Base-by-base conservation (phyloP, 2,329 filamentous ascomycete genomes). In the Scleromitrula shiraiana region DNA sequence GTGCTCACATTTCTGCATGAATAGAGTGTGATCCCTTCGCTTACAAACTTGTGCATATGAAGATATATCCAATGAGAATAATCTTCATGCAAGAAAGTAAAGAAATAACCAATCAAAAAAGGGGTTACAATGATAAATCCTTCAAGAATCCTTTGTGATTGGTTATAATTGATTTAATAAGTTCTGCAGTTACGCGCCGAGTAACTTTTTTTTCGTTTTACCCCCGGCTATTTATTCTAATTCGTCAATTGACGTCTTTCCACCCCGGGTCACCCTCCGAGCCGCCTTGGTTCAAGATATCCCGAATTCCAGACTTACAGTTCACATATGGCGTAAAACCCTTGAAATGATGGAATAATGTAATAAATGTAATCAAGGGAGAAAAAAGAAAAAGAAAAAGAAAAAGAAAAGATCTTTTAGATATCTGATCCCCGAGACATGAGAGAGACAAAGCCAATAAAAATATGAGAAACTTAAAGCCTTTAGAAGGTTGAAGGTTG, bases 1-100 rank as follows among this genome's bases (percentile, higher is more conserved):
- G 55, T 61, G 58, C 55, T 53, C 44, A 50, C 50, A 51, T 51
- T 51, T 59, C 54, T 60, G 59, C 59, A 61, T 57, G 54, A 51
- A 40, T 42, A 46, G 32, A 30, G 48, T 58, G 58, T 60, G 59
- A 59, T 54, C 45, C 41, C 35, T 12, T 38, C 17, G 35, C 19
- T 38, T 37, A 19, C 22, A 19, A 10, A 17, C 5, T 20, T 38
- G 35, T 14, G 20, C 23, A 14, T 22, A 22, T 38, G 27, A 35
- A n/a, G 8, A 35, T 42, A 41, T 26, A 35, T 30, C 45, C 38
- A 47, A 42, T 42, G 6, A 29, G 38, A 27, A 41, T 15, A 17
- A 26, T 27, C 7, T 20, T 23, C 26, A 46, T 20, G 7, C 14
- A 39, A 12, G 37, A 20, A 19, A 24, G 36, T 32, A 37, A 41